These are phyloP conservation scores for Pseudonitzschia delicatissima DNA, from an alignment of 108 stramenopile species.

Conservation along the genomic window DNA sequence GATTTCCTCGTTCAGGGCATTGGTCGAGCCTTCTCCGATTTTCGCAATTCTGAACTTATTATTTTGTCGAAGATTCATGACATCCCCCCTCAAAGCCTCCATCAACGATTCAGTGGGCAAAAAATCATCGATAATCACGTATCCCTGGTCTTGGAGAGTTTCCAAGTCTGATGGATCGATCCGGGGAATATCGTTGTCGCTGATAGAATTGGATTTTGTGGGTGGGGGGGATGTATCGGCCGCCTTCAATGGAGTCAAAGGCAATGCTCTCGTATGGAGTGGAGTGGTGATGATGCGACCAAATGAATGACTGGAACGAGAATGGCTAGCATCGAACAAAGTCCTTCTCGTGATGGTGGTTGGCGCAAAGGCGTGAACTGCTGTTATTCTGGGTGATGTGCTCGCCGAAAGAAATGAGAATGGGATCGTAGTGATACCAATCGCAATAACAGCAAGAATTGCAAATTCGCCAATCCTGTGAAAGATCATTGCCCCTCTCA, in stretches of 20 bases:
- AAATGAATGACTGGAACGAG: too few relatives aligned
- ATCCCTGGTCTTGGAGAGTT: constrained; percentile 45
- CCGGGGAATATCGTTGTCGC: not conserved
- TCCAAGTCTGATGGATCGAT: constrained; percentile 22
- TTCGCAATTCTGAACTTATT: constrained; percentile 58
- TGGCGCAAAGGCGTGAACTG: not conserved
- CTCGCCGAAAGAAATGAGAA: not conserved
- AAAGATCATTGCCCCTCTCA: not conserved
- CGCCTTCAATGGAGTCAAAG: not conserved
- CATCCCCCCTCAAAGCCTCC: constrained; percentile 55
- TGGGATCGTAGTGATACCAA: not conserved
- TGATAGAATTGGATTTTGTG: not conserved
- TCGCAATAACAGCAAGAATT: not conserved
- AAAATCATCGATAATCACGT: constrained; percentile 59
- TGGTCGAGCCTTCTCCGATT: constrained; percentile 68
- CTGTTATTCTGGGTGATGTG: not conserved
- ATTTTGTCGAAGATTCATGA: constrained; percentile 36
- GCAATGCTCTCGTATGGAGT: too few relatives aligned
- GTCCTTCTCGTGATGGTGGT: not conserved
- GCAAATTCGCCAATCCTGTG: not conserved
- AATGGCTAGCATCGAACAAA: too few relatives aligned
- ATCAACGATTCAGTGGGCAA: constrained; percentile 36
- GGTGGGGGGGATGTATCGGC: not conserved
- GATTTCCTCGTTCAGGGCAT: constrained; percentile 54
- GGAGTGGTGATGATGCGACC: too few relatives aligned